Evolutionary conservation across 768 basidiomycete genomes (phyloP).

Genomic region (Mycena haematopus): DNA sequence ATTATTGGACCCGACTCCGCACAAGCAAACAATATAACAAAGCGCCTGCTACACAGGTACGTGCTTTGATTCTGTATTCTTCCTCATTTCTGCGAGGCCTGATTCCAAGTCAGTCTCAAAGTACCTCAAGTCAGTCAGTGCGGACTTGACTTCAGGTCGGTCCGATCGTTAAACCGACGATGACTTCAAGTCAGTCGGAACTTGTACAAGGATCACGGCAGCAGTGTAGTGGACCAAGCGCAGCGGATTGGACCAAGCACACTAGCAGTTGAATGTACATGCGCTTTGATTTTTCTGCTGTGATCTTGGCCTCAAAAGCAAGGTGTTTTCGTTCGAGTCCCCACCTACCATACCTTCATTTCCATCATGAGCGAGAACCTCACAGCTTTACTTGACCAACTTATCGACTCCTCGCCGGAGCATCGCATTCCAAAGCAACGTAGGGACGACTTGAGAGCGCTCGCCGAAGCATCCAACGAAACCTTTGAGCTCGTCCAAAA

Average conservation of each 20-base stretch:
- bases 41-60: too few species aligned
- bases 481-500: background rate
- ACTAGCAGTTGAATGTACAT: background rate
- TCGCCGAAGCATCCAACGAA: background rate
- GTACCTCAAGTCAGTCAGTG: too few species aligned
- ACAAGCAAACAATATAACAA: too few species aligned
- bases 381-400: background rate
- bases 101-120: background rate
- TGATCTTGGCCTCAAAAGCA: too few species aligned
- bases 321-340: background rate
- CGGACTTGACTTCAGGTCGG: background rate
- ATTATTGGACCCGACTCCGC: too few species aligned
- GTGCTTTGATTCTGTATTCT: too few species aligned
- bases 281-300: background rate
- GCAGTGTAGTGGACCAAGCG: too few species aligned
- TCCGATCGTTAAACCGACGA: too few species aligned
- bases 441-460: background rate
- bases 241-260: background rate
- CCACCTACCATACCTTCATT: background rate
- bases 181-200: background rate
- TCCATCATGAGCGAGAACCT: background rate
- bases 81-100: too few species aligned
- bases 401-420: background rate
- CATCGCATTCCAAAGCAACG: background rate
- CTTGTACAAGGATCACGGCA: background rate